Evolutionary conservation across 2,329 filamentous ascomycete species (phyloP), one percentile per base, ranked within the genome.

Genomic region (Verticillium longisporum): DNA sequence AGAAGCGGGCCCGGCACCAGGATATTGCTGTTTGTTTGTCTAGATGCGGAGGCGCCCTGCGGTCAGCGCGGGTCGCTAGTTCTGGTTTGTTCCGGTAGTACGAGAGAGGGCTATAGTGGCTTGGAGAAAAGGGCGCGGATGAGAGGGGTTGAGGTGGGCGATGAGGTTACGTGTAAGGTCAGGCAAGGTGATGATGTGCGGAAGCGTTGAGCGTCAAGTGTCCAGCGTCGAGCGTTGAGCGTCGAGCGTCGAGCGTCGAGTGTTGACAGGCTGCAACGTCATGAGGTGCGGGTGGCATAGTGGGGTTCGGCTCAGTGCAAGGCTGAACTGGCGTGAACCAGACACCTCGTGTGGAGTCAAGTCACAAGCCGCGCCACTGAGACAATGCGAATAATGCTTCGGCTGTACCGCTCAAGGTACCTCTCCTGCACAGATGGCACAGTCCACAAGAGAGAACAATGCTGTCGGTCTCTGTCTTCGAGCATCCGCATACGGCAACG

Each of bases 11-110:
- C 41, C 21, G 41, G 41, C 41, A 50, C 41, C 41, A 50, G 41
- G 41, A 50, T 50, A 2, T n/a, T 50, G n/a, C 7, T 10, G 41
- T 6, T 50, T n/a, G 41, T 55, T 61, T 66, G 60, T 62, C 62
- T 56, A 57, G 5, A 50, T 26, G 41, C n/a, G 11, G 41, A 18
- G 41, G 11, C 34, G 11, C 34, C 34, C 7, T 36, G 34, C 34
- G 6, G 18, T 50, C 18, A 50, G 41, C 18, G n/a, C 18, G 11
- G 41, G 41, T 7, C n/a, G n/a, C 18, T 50, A 18, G 18, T n/a
- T 21, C n/a, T 6, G n/a, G 41, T 21, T 18, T 9, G 7, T n/a
- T 26, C 34, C 11, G 34, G n/a, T 13, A 9, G 41, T 7, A 18
- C 9, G 21, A 50, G 18, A 11, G 41, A 21, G 11, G n/a, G 3